Evolutionary conservation across 495 filamentous ascomycete species (phyloP).

Genomic region (Astrothelium macrocarpum): DNA sequence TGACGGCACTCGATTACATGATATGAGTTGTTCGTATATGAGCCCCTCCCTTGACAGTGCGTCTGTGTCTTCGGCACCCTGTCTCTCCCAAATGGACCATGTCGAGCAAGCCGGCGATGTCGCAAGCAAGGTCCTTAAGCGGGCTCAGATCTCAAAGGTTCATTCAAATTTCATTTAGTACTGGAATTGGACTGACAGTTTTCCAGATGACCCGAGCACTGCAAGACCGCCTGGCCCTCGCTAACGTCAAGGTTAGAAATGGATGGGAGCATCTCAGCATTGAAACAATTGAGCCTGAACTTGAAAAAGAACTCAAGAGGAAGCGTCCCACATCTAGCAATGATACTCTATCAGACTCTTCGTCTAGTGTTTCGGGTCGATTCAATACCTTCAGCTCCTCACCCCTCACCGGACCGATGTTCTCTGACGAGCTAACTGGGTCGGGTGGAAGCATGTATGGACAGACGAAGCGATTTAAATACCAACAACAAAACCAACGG

Average conservation of each 20-base stretch:
- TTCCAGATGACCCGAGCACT: constrained; percentile 78
- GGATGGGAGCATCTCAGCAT: constrained; percentile 73
- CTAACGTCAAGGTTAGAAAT: constrained; percentile 92
- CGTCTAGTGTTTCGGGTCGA: constrained; percentile 57
- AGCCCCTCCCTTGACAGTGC: constrained; percentile 2
- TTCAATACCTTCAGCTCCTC: constrained; percentile 49
- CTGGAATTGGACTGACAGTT: constrained; percentile 10
- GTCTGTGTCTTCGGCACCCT: not conserved
- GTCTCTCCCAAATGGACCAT: not conserved
- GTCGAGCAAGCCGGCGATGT: constrained; percentile 49
- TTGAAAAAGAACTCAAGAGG: constrained; percentile 62
- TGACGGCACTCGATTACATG: not conserved
- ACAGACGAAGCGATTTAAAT: constrained; percentile 41
- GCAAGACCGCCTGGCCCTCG: constrained; percentile 85
- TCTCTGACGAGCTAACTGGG: constrained; percentile 53
- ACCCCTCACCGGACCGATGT: constrained; percentile 55
- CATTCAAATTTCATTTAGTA: constrained; percentile 16
- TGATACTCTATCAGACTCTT: constrained; percentile 67
- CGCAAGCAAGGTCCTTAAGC: constrained; percentile 57
- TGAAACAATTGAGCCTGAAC: constrained; percentile 60
- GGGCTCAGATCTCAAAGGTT: constrained; percentile 81
- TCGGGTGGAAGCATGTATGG: constrained; percentile 32
- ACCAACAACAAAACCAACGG: constrained; percentile 34
- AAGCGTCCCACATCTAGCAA: constrained; percentile 51
- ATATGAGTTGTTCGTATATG: constrained; percentile 1